Evolutionary conservation across 371 early-diverging fungal species (phyloP), one percentile per base, ranked within the genome.

Genomic region (Mortierella sp.): DNA sequence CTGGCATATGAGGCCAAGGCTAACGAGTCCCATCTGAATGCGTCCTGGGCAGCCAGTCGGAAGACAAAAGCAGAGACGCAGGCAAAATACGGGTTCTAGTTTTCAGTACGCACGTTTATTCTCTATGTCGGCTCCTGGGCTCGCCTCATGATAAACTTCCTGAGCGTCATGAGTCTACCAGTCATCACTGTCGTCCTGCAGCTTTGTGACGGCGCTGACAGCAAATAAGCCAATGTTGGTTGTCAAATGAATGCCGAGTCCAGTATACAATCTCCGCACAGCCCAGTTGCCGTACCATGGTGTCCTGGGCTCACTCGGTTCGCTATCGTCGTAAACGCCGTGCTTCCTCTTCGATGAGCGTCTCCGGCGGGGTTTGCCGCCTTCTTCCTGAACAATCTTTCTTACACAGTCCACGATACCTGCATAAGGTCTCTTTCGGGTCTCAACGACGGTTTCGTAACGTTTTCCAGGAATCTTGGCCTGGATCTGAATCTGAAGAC

Each of bases 331-430:
- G 9, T 48, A 28, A 21, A 41, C 34, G 34, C 10, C 34, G 34
- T 34, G n/a, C n/a, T n/a, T 50, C n/a, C 57, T 50, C 25, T 67
- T 57, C 14, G 29, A 55, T 27, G 64, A 56, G 41, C 60, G 59
- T 37, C 55, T 51, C 31, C 62, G 63, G 39, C 60, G 45, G 22
- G 34, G 56, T 44, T 40, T 40, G 19, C 67, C 74, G 14, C 95
- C 96, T 78, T 97, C 98, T 79, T 98, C 97, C 17, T 86, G 85
- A 65, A 94, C 79, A 25, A 96, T 92, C 53, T 93, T 85, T 60
- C 88, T 88, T 9, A 86, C 55, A 52, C 95, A 94, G 71, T 98
- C 94, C 24, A 86, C 57, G 64, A 96, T 78, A 12, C 96, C 95
- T 12, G 90, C 83, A 77, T 98, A 98, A 8, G 94, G 95, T n/a